Conservation (phyloP, 1,139 yeast species). For the Spencermartinsiella ligniputridi region DNA sequence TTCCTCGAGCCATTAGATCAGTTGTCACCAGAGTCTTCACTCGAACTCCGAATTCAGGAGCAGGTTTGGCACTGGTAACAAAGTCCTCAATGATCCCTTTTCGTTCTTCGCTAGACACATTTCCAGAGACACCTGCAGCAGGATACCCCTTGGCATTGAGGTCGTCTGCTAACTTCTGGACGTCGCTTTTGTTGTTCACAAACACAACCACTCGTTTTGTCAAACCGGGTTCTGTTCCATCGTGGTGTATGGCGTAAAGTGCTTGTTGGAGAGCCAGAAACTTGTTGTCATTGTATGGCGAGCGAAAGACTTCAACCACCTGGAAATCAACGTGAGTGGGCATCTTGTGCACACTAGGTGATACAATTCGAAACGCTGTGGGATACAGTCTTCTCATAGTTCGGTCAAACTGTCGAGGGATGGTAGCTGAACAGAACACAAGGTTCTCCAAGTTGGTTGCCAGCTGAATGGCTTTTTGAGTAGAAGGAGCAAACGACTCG, state of each 20-base stretch:
- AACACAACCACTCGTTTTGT: conserved; percentile 84
- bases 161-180: conserved; percentile 51
- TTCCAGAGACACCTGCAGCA: conserved; percentile 63
- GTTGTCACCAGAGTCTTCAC: conserved; percentile 77
- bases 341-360: conserved; percentile 78
- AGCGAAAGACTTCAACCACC: conserved; percentile 70
- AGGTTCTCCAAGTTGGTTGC: conserved; percentile 58
- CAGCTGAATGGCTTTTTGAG: conserved; percentile 51
- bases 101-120: conserved; percentile 56
- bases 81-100: conserved; percentile 54
- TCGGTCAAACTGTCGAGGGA: conserved; percentile 71
- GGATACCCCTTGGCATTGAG: conserved; percentile 57
- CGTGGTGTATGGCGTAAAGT: conserved; percentile 76
- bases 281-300: conserved; percentile 76
- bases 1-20: conserved; percentile 84
- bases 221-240: conserved; percentile 71
- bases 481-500: conserved; percentile 68
- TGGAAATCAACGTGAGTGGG: conserved; percentile 71
- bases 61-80: conserved; percentile 50
- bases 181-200: conserved; percentile 71
- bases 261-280: conserved; percentile 83
- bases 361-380: conserved; percentile 59
- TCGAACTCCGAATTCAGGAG: conserved; percentile 18
- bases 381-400: conserved; percentile 63
- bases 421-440: conserved; percentile 84